Evolutionary conservation across 345 rosid genomes (phyloP).

Genomic region (Jatropha curcas): DNA sequence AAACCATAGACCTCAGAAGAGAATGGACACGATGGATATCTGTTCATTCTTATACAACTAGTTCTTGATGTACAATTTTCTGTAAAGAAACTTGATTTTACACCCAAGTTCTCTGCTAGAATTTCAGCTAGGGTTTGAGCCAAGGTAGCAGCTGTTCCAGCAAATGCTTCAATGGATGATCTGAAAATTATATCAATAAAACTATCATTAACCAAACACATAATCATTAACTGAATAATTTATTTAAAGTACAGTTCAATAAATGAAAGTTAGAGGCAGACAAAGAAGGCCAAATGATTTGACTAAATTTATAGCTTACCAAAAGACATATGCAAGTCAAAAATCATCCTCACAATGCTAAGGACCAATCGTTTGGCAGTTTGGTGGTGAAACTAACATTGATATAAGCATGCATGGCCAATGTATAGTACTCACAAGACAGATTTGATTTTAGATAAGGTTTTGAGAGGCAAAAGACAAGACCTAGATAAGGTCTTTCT

Average conservation of each 20-base stretch:
- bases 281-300: too few species aligned
- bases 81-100: conserved; percentile 41
- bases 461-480: neutral
- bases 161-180: conserved; percentile 39
- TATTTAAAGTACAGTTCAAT: too few species aligned
- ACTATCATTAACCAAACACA: too few species aligned
- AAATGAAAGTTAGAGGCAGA: neutral
- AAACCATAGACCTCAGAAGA: conserved; percentile 54
- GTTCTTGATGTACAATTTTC: conserved; percentile 39
- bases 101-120: conserved; percentile 45
- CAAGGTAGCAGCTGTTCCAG: conserved; percentile 32
- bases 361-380: conserved; percentile 11
- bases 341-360: too few species aligned
- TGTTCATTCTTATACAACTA: conserved; percentile 61
- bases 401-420: neutral
- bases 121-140: conserved; percentile 47
- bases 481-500: neutral
- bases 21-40: conserved; percentile 69
- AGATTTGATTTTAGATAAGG: neutral
- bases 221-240: too few species aligned
- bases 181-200: conserved; percentile 42
- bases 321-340: too few species aligned
- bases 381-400: conserved; percentile 13
- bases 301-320: too few species aligned
- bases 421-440: neutral